These are phyloP conservation scores for Naumovozyma castellii DNA, from an alignment of 805 yeast genomes.

Conservation along the genomic window DNA sequence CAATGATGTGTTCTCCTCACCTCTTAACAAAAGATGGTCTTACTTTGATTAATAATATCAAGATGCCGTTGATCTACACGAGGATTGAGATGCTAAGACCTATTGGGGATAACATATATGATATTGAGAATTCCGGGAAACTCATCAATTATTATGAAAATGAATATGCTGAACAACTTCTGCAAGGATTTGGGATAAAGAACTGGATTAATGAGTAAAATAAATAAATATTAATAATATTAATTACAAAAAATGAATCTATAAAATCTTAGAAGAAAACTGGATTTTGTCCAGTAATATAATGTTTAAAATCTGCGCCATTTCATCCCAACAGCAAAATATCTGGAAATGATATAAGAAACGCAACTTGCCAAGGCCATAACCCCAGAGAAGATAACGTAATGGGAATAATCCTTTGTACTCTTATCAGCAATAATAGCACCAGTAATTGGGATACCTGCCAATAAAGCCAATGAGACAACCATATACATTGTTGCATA, in stretches of 20 bases:
- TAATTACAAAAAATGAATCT: background rate
- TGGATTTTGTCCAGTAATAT: no score
- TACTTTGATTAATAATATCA: constrained; percentile 19
- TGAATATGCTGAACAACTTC: constrained; percentile 19
- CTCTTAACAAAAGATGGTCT: constrained; percentile 25
- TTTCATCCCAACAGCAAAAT: constrained; percentile 36
- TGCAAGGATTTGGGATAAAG: constrained; percentile 21
- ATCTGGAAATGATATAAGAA: constrained; percentile 38
- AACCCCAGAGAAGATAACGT: constrained; percentile 31
- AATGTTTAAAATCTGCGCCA: constrained; percentile 28
- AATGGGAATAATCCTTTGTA: constrained; percentile 29
- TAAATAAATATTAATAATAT: background rate
- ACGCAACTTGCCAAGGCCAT: constrained; percentile 32
- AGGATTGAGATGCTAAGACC: constrained; percentile 20
- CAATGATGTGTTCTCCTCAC: constrained; percentile 28
- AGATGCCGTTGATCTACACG: constrained; percentile 25
- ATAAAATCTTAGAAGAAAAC: no score
- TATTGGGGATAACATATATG: constrained; percentile 10
- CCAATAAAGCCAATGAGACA: constrained; percentile 46
- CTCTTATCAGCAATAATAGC: constrained; percentile 37
- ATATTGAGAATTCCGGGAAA: constrained; percentile 20
- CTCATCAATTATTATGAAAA: constrained; percentile 27
- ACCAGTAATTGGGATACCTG: constrained; percentile 43
- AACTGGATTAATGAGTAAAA: constrained; percentile 15
- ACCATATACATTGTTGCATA: constrained; percentile 51